Conservation (phyloP, 2,329 filamentous ascomycete species). For the Botrytis medusae region DNA sequence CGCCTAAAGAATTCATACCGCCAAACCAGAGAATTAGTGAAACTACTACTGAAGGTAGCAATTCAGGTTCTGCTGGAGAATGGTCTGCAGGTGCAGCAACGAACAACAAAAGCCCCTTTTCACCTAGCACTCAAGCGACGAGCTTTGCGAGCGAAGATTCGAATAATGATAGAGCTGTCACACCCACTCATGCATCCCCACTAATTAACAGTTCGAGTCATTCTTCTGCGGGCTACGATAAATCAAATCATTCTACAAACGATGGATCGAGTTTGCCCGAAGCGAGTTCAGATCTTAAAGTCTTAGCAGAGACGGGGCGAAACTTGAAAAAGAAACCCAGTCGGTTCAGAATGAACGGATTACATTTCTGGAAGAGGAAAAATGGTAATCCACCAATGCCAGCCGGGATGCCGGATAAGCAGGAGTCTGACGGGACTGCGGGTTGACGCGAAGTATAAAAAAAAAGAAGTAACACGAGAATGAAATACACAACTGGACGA, state of each 20-base stretch:
- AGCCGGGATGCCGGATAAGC: conserved; percentile 15
- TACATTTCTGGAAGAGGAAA: conserved; percentile 40
- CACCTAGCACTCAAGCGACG: conserved; percentile 64
- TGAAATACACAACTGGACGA: conserved; percentile 14
- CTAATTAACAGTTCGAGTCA: conserved; percentile 38
- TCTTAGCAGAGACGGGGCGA: conserved; percentile 48
- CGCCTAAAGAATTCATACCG: conserved; percentile 25
- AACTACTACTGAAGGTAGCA: conserved; percentile 60
- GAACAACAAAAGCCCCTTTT: conserved; percentile 63
- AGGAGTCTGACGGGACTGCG: conserved; percentile 14
- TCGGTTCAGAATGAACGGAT: conserved; percentile 58
- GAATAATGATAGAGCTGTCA: conserved; percentile 24
- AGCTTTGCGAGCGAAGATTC: conserved; percentile 58
- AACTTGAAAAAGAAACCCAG: conserved; percentile 63
- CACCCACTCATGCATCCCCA: conserved; percentile 26
- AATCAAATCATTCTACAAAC: conserved; percentile 22
- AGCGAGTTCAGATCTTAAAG: conserved; percentile 32
- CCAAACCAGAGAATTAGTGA: conserved; percentile 57
- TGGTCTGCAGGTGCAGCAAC: conserved; percentile 64
- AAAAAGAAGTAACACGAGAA: conserved; percentile 1
- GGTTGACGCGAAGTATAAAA: conserved; percentile 2
- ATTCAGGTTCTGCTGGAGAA: conserved; percentile 55
- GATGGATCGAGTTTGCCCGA: conserved; percentile 20
- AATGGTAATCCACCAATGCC: conserved; percentile 36
- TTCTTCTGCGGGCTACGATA: conserved; percentile 21